These are phyloP conservation scores for Acaromyces ingoldii DNA, from an alignment of 1,284 basidiomycete genomes.

Conservation along the genomic window DNA sequence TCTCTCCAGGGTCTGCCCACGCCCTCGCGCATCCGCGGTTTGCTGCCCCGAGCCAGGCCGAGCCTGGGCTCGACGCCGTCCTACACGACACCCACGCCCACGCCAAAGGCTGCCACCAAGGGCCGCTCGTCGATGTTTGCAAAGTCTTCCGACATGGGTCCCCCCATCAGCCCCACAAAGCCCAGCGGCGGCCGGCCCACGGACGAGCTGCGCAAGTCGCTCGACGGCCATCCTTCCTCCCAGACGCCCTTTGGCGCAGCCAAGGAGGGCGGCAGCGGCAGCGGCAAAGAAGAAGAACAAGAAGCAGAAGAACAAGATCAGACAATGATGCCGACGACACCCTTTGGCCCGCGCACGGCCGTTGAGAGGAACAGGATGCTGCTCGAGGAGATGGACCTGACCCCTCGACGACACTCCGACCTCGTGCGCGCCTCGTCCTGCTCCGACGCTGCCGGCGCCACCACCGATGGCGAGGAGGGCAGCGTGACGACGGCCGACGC, in stretches of 20 bases:
- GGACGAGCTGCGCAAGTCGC: background rate
- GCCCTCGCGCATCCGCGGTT: no score
- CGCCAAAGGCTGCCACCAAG: slow-evolving; percentile 28
- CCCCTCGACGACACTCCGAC: background rate
- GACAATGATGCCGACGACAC: background rate
- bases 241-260: background rate
- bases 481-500: background rate
- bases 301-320: background rate
- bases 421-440: background rate
- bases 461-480: background rate
- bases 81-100: slow-evolving; percentile 3
- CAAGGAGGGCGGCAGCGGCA: background rate
- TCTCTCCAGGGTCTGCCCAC: no score
- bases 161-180: no score
- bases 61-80: background rate
- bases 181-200: no score
- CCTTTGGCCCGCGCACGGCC: background rate
- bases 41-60: slow-evolving; percentile 23
- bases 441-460: background rate
- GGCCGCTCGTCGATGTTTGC: slow-evolving; percentile 31
- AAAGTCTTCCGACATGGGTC: no score
- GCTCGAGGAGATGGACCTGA: slow-evolving; percentile 11
- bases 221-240: background rate
- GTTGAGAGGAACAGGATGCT: background rate
- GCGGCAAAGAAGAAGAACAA: background rate